Percentiles rank a stretch among this genome's conserved stretches.
Conservation (phyloP, 768 basidiomycete genomes). For the Polyporus arcularius region DNA sequence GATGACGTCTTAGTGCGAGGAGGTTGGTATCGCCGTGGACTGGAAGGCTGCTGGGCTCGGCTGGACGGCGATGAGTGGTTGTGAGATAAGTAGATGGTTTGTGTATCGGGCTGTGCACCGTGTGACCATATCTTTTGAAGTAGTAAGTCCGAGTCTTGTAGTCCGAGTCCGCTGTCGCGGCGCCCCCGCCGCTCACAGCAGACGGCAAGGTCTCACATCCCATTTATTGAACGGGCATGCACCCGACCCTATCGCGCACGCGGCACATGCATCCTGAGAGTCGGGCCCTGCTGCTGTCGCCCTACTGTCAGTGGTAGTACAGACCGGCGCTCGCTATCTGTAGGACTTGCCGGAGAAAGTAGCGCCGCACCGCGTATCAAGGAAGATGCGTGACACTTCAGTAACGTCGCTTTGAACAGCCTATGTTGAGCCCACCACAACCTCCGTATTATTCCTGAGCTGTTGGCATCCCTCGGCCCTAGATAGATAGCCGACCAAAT, state of each 20-base stretch:
- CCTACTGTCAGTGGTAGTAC: no score
- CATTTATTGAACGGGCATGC: no score
- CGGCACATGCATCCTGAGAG: no score
- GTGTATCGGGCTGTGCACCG: neutral
- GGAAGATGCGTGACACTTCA: no score
- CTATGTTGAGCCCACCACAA: neutral
- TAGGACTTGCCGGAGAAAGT: no score
- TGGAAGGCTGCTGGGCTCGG: neutral
- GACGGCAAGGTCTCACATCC: no score
- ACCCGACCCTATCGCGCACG: no score
- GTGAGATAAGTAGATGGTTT: neutral
- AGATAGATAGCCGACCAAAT: neutral
- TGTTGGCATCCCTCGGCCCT: neutral
- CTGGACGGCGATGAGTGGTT: neutral
- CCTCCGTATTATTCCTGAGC: neutral
- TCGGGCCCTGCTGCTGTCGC: no score
- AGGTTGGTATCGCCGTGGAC: neutral
- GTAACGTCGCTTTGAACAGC: neutral
- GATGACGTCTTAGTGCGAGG: neutral
- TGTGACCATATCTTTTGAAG: neutral
- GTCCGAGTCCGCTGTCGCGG: no score
- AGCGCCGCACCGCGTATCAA: no score
- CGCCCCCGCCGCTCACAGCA: no score
- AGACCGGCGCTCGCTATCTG: no score
- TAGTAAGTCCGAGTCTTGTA: neutral